Evolutionary conservation across 495 filamentous ascomycete genomes (phyloP), one percentile per base, ranked within the genome.

Genomic region (Penicillium coprophilum): DNA sequence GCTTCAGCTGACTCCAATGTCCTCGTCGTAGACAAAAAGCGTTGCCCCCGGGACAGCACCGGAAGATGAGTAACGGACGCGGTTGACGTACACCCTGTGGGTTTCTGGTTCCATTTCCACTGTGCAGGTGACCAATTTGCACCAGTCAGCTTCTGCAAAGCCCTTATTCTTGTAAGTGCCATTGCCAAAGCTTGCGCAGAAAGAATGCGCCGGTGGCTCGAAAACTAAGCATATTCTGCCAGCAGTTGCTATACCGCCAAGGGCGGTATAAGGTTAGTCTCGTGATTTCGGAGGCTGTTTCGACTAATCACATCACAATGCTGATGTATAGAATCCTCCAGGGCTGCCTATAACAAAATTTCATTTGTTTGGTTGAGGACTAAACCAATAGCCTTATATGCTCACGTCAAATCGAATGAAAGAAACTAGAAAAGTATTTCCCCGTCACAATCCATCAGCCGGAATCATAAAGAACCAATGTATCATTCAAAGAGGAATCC

Each of bases 151-250:
- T 57, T 53, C 39, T 62, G 67, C 38, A 64, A 45, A 23, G 56
- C 53, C 59, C 60, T 50, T 58, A 60, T 64, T 59, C 59, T 69
- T 13, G 53, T 55, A 36, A 66, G 41, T 52, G 63, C 63, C 65
- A 70, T 60, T 50, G 61, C 56, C 60, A 66, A 68, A 45, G 23
- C 62, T 59, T 50, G 32, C 43, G 46, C 51, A 58, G 31, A 52
- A 20, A 46, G 56, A 54, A 44, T 39, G 28, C 45, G 36, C 20
- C 4, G 23, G 36, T 49, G 55, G 31, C 38, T 38, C 43, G 58
- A 60, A 70, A 66, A 65, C 59, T 51, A 47, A 2, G 23, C 51
- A 8, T 38, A 60, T 68, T 66, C 31, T 57, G 41, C 58, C 19
- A 15, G 63, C 51, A 59, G 4, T 54, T 50, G 17, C 10, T 0